Conservation (phyloP, 2,329 filamentous ascomycete genomes). For the Monilinia polystroma region DNA sequence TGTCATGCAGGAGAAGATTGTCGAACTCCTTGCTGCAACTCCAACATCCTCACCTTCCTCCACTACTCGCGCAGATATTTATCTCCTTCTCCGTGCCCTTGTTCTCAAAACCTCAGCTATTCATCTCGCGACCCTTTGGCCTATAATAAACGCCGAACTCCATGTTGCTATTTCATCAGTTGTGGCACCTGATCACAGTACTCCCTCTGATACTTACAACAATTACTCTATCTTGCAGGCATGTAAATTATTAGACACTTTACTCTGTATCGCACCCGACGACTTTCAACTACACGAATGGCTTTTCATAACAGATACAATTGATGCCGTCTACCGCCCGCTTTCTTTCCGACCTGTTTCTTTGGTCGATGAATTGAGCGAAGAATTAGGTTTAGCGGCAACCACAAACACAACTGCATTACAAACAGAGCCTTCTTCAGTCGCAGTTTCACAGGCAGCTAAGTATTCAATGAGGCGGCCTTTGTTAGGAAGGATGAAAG, state of each 20-base stretch:
- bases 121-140: conserved; percentile 85
- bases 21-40: conserved; percentile 82
- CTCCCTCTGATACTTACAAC: conserved; percentile 69
- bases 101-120: conserved; percentile 75
- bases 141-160: conserved; percentile 81
- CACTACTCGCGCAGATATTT: conserved; percentile 82
- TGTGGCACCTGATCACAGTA: conserved; percentile 62
- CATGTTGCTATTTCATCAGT: conserved; percentile 76
- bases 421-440: conserved; percentile 29
- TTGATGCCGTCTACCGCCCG: conserved; percentile 89
- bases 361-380: conserved; percentile 80
- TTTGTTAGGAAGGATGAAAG: conserved; percentile 41
- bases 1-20: conserved; percentile 74
- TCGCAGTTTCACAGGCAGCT: conserved; percentile 27
- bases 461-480: conserved; percentile 39
- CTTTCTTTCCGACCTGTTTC: conserved; percentile 67
- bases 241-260: conserved; percentile 86
- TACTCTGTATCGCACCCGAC: conserved; percentile 84
- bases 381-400: conserved; percentile 55
- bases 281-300: conserved; percentile 99
- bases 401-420: conserved; percentile 22
- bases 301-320: conserved; percentile 95
- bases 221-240: conserved; percentile 80
- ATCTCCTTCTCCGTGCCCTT: conserved; percentile 81
- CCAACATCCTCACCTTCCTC: conserved; percentile 89